A percentile compares a stretch with the other conserved stretches of the same genome.
These are phyloP conservation scores for Dactylellina leptospora DNA, from an alignment of 2,329 filamentous ascomycete genomes.

Conservation along the genomic window DNA sequence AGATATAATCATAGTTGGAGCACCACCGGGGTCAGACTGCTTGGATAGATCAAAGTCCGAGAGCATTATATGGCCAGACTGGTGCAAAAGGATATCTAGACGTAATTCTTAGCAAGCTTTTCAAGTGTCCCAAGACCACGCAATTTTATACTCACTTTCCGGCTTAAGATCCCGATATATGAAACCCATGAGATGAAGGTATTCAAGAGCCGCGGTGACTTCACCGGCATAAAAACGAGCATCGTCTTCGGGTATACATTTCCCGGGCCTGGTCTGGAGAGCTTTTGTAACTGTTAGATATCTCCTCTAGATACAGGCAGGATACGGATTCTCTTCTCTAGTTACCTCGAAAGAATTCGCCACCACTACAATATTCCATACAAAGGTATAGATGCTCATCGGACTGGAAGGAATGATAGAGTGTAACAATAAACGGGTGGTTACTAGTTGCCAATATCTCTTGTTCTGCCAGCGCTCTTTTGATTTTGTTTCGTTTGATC, in stretches of 20 bases:
- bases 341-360: slow-evolving; percentile 87
- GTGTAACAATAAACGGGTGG: slow-evolving; percentile 96
- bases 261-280: slow-evolving; percentile 92
- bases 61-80: slow-evolving; percentile 99
- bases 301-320: too few species aligned
- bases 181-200: slow-evolving; percentile 98
- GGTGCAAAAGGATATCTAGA: slow-evolving; percentile 93
- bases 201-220: slow-evolving; percentile 94
- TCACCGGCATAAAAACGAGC: slow-evolving; percentile 97
- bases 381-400: slow-evolving; percentile 99
- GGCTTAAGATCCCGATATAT: slow-evolving; percentile 98
- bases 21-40: slow-evolving; percentile 93
- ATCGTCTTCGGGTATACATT: slow-evolving; percentile 96
- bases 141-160: slow-evolving; percentile 74
- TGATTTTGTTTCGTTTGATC: slow-evolving; percentile 99
- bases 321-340: too few species aligned
- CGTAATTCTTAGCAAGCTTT: slow-evolving; percentile 59
- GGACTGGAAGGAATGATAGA: slow-evolving; percentile 99
- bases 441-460: slow-evolving; percentile 98
- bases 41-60: slow-evolving; percentile 99
- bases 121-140: neutral
- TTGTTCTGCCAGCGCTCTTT: slow-evolving; percentile 94
- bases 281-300: slow-evolving; percentile 63
- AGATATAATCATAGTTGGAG: slow-evolving; percentile 95
- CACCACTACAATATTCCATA: slow-evolving; percentile 99